phyloP scores from a whole-genome alignment of 495 filamentous ascomycete genomes.

The Penicillium simplicissimum region DNA sequence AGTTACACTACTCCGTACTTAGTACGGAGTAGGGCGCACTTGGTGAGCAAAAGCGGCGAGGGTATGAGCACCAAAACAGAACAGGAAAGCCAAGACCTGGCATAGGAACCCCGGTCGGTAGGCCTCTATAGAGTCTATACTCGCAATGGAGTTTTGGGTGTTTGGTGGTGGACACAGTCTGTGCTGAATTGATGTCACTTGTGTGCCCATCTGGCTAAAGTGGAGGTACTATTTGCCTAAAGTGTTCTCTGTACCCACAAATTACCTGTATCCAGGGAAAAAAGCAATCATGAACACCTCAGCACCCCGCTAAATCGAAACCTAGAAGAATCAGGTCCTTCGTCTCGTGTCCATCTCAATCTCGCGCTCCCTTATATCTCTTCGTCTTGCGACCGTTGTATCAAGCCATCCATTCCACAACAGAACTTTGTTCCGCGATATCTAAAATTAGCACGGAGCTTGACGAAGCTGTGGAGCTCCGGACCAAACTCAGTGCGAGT shows the following conservation, averaged over 20 bases:
- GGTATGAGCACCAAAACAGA: no score
- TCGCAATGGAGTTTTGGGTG: no score
- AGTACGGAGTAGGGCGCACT: no score
- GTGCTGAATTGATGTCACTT: no score
- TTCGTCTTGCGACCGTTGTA: neutral
- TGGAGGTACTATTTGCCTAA: no score
- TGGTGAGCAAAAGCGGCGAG: no score
- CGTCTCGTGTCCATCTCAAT: neutral
- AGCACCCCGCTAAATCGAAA: neutral
- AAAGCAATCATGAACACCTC: neutral
- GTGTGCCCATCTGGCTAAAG: no score
- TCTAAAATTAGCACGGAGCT: constrained; percentile 1
- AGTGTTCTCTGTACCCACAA: neutral
- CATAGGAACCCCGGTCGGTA: no score
- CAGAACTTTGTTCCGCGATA: neutral
- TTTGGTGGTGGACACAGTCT: no score
- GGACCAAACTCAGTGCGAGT: neutral
- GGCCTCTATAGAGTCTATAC: no score
- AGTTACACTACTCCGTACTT: no score
- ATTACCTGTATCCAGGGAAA: neutral
- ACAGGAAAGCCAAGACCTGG: no score
- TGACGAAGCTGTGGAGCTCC: neutral
- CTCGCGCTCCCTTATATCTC: neutral
- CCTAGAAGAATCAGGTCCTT: neutral
- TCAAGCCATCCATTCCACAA: neutral